Percentiles rank a stretch among this genome's conserved stretches.
phyloP scores from a whole-genome alignment of 768 basidiomycete species.

The Trametes cingulata region DNA sequence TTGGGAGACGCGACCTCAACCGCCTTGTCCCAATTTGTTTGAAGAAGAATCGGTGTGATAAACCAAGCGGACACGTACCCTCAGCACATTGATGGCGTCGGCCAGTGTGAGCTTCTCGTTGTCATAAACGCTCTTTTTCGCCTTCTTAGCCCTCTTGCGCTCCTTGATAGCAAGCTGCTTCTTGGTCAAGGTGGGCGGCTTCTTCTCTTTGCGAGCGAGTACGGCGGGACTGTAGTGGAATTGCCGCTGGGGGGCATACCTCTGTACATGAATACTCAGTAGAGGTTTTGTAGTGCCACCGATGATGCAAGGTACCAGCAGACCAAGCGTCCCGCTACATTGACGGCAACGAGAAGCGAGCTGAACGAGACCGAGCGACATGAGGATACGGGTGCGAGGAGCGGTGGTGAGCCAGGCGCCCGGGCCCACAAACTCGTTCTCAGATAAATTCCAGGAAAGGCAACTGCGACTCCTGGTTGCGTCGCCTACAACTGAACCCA shows the following conservation, averaged over 20 bases:
- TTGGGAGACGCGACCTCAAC: conserved; percentile 79
- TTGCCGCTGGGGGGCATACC: conserved; percentile 34
- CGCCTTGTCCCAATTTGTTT: conserved; percentile 49
- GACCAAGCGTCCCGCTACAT: conserved; percentile 8
- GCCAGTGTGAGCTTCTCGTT: conserved; percentile 64
- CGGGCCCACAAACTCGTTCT: conserved; percentile 1
- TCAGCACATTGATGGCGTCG: conserved; percentile 69
- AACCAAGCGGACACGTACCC: conserved; percentile 47
- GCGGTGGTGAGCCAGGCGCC: neutral
- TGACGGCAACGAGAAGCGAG: conserved; percentile 18
- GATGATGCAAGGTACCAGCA: neutral
- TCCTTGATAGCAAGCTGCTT: conserved; percentile 68
- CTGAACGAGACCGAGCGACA: conserved; percentile 17
- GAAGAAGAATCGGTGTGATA: neutral
- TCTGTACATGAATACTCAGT: neutral
- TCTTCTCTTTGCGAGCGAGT: conserved; percentile 52
- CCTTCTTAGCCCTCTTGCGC: conserved; percentile 56
- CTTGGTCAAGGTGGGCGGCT: conserved; percentile 54
- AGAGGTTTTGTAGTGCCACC: neutral
- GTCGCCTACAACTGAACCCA: neutral
- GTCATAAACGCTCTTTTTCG: conserved; percentile 57
- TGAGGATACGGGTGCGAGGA: conserved; percentile 1
- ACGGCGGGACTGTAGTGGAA: conserved; percentile 55
- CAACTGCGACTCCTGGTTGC: neutral
- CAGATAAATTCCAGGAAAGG: conserved; percentile 9